phyloP scores from a whole-genome alignment of 2,329 filamentous ascomycete genomes.

The Ceratocystis papillata region DNA sequence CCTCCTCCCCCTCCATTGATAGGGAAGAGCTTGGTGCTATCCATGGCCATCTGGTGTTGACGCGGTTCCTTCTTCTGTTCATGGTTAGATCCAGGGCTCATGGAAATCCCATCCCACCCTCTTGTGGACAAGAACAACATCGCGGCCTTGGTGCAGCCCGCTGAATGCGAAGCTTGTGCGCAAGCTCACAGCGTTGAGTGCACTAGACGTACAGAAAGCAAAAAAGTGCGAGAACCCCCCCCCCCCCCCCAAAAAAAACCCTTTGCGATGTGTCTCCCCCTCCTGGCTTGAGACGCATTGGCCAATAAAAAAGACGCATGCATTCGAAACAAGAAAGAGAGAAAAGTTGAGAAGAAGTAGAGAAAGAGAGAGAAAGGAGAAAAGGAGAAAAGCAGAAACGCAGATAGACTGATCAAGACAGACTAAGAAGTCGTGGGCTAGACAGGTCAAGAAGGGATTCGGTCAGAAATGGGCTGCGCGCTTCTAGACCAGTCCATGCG shows the following conservation, averaged over 20 bases:
- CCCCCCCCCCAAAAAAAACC: too few relatives aligned
- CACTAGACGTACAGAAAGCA: too few relatives aligned
- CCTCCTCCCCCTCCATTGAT: not conserved
- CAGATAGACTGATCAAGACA: not conserved
- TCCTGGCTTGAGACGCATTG: not conserved
- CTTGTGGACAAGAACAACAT: not conserved
- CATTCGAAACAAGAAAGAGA: not conserved
- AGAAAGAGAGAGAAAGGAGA: not conserved
- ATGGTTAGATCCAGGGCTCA: slow-evolving; percentile 1
- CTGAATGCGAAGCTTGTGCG: too few relatives aligned
- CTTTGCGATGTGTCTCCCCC: too few relatives aligned
- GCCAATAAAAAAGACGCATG: not conserved
- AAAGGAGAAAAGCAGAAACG: not conserved
- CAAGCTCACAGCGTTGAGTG: too few relatives aligned
- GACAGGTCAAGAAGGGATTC: too few relatives aligned
- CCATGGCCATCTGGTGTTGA: not conserved
- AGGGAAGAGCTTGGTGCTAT: not conserved
- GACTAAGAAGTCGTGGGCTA: too few relatives aligned
- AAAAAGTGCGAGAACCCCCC: too few relatives aligned
- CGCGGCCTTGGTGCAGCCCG: too few relatives aligned
- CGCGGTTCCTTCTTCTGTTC: not conserved
- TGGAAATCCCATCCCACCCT: not conserved
- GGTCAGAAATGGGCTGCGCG: too few relatives aligned
- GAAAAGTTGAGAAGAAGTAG: not conserved
- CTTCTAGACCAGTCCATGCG: slow-evolving; percentile 12